These are phyloP conservation scores for Cucurbita argyrosperma DNA, from an alignment of 306 rosid species.

Conservation along the genomic window DNA sequence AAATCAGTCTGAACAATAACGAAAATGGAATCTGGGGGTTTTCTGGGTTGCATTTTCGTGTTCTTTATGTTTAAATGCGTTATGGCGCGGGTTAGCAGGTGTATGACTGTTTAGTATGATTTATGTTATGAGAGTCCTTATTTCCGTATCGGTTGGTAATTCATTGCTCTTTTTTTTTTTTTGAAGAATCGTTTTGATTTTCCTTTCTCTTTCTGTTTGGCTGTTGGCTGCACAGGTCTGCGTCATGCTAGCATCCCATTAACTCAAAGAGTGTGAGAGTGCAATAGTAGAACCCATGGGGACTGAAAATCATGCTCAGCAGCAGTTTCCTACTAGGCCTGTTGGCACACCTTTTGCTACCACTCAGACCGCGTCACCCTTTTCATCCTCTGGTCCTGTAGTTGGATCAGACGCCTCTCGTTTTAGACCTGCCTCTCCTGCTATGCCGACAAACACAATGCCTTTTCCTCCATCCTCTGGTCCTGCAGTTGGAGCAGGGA, in stretches of 20 bases:
- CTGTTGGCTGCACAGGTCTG: conserved; percentile 8
- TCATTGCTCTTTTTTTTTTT: neutral
- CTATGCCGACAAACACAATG: conserved; percentile 24
- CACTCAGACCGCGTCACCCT: conserved; percentile 39
- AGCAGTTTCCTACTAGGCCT: conserved; percentile 55
- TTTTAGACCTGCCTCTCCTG: conserved; percentile 38
- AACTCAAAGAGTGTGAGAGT: neutral
- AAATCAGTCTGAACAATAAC: neutral
- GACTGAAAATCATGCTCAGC: conserved; percentile 73
- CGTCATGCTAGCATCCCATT: conserved; percentile 9
- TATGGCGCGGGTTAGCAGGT: neutral
- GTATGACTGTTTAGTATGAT: neutral
- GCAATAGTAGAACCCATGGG: conserved; percentile 38
- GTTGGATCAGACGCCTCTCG: conserved; percentile 49
- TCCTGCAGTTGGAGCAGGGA: conserved; percentile 33
- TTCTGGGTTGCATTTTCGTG: neutral
- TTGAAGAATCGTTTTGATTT: neutral
- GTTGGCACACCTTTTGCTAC: conserved; percentile 41
- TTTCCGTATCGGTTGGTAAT: neutral
- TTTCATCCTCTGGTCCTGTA: conserved; percentile 54
- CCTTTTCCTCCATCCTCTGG: conserved; percentile 33
- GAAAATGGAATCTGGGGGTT: neutral
- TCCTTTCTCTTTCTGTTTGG: no score
- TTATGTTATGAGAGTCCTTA: neutral
- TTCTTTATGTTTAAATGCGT: neutral